Base-by-base conservation (phyloP, 2,329 filamentous ascomycete species). In the Colletotrichum euphorbiae region DNA sequence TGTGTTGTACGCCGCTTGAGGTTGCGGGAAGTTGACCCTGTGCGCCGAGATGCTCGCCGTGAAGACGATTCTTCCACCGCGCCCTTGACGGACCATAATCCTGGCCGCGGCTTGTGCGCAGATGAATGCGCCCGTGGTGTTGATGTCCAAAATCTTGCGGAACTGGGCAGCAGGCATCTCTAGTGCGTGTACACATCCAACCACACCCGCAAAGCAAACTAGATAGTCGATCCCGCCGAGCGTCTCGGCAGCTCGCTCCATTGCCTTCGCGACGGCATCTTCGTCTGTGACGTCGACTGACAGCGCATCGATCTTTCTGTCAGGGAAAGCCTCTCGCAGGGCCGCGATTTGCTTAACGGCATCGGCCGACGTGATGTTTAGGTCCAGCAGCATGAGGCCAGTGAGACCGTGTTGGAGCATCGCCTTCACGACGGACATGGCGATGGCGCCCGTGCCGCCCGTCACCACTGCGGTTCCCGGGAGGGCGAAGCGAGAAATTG, bases 1-100 rank as follows among this genome's bases (percentile, higher is more conserved):
- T 1, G 89, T 88, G 71, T 94, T 94, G 75, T 94, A 94, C 0
- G 88, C 86, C 0, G 82, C 83, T 74, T 94, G 91, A 0, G 91
- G 90, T 74, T 93, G 91, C 0, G 91, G 91, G 73, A 83, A 93
- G 73, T 93, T 93, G 63, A 91, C 90, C 2, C 84, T 76, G 70
- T 93, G 90, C 0, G 84, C 91, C 1, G 88, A 91, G 54, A 93
- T 91, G 11, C 86, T 90, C 0, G 91, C 89, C 0, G 88, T 88
- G 67, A 94, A 85, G 1, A 90, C 80, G 62, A 93, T 91, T 45
- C 84, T 84, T 0, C 91, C 91, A 0, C 87, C 85, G 0, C 76
- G 82, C 0, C 80, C 78, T 58, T 82, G 76, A 9, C 71, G 62
- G 12, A 85, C 81, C 84, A 91, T 90, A n/a, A 84, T 78, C 57